Evolutionary conservation across 352 stramenopile species (phyloP).

Genomic region (Pythium angustatum): DNA sequence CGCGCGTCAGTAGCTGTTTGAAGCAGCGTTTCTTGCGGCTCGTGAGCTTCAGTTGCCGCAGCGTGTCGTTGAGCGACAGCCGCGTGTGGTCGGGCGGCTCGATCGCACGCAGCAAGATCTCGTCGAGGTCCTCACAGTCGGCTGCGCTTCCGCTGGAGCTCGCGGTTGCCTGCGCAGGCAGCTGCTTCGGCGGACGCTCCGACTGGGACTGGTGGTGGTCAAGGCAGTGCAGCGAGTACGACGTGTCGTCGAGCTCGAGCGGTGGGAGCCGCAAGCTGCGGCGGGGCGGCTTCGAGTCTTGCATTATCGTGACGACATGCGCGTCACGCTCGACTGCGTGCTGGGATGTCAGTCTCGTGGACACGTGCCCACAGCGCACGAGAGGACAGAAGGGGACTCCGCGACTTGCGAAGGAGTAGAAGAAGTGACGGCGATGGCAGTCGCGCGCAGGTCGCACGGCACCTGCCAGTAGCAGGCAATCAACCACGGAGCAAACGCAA

Average conservation of each 20-base stretch:
- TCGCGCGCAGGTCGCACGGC: too few relatives aligned
- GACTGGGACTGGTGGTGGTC: neutral
- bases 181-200: neutral
- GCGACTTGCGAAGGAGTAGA: neutral
- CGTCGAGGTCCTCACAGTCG: constrained; percentile 18
- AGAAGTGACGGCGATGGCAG: neutral
- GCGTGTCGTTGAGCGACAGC: constrained; percentile 28
- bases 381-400: too few relatives aligned
- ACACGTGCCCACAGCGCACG: neutral
- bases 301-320: constrained; percentile 17
- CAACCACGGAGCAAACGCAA: neutral
- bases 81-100: constrained; percentile 36
- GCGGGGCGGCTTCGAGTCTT: constrained; percentile 6
- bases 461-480: neutral
- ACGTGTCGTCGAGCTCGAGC: constrained; percentile 5
- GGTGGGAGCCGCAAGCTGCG: constrained; percentile 1
- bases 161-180: neutral
- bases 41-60: constrained; percentile 37
- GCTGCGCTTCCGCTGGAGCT: neutral
- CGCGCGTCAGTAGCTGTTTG: constrained; percentile 38
- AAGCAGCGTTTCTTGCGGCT: constrained; percentile 36
- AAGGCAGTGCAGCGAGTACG: neutral
- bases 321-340: neutral
- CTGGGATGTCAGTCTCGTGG: neutral
- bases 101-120: constrained; percentile 33